Base-by-base conservation (phyloP, 1,139 yeast species). In the Torulaspora pretoriensis region DNA sequence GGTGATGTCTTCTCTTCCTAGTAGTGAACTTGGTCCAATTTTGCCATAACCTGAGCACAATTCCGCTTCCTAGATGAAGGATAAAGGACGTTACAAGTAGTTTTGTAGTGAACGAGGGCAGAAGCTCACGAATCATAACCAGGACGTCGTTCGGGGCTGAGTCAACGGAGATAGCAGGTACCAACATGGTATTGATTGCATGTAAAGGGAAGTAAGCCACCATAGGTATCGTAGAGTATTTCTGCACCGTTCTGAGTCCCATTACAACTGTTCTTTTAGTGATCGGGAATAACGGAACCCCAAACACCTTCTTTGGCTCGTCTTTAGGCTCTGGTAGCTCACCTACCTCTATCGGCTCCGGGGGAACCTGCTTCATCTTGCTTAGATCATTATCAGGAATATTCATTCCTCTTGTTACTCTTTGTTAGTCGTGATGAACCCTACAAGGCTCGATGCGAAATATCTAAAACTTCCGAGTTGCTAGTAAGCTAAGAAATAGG, bases 201-300 rank as follows among this genome's bases (percentile, higher is more conserved):
- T 59, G 61, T 8, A 59, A 32, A 1, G 61, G 60, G 40, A 56
- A 51, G 43, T 54, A 59, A 4, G 49, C 32, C 4, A 46, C 50
- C 44, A 56, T 45, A 12, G 63, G 60, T 25, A 53, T 43, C 8
- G 53, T 40, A 2, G 63, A 57, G 42, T 47, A 46, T 40, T 52
- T 54, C 31, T 59, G 61, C 8, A 52, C 31, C 37, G 37, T 43
- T 17, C 53, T 43, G 12, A 52, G 40, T 8, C 44, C 42, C 10
- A 43, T 31, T 14, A 44, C 46, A 12, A 42, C 38, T 26, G 50
- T 33, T 22, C 42, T 36, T 8, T 36, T 40, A 3, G 50, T 46
- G 12, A 49, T 31, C 19, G 47, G 45, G 25, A 37, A 45, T 14
- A 43, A 10, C 10, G 52, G 50, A 19, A 45, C 32, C 16, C 54